These are phyloP conservation scores for Umbelopsis ramanniana DNA, from an alignment of 192 early-diverging fungal species.

Conservation along the genomic window DNA sequence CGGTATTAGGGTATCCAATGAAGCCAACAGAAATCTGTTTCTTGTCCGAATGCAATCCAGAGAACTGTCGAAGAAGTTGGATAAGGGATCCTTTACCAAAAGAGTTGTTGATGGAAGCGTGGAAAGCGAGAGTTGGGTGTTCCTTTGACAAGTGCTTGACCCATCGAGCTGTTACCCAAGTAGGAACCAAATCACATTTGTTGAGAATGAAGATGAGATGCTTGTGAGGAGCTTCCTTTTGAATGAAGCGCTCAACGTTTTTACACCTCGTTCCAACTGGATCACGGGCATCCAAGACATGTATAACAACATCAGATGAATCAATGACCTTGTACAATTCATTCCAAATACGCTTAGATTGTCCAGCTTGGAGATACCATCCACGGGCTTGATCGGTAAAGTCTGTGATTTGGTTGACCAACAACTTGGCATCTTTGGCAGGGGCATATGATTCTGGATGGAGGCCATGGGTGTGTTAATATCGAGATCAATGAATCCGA, in stretches of 20 bases:
- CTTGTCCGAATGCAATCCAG: constrained; percentile 92
- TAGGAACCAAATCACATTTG: constrained; percentile 98
- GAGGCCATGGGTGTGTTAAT: background rate
- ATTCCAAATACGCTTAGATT: constrained; percentile 97
- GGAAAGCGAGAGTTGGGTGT: constrained; percentile 97
- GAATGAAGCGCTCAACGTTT: constrained; percentile 89
- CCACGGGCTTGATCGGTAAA: constrained; percentile 78
- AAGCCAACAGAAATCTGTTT: constrained; percentile 99
- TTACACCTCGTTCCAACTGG: constrained; percentile 94
- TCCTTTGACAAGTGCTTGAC: constrained; percentile 88
- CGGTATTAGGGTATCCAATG: constrained; percentile 97
- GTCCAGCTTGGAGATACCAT: constrained; percentile 91
- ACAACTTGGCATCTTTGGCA: constrained; percentile 72
- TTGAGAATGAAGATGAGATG: constrained; percentile 96
- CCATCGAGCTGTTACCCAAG: constrained; percentile 98
- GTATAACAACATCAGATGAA: constrained; percentile 94
- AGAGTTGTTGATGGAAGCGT: constrained; percentile 97
- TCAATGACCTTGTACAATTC: constrained; percentile 99
- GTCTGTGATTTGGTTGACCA: constrained; percentile 76
- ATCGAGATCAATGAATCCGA: background rate
- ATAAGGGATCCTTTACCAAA: constrained; percentile 98
- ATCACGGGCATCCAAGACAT: constrained; percentile 98
- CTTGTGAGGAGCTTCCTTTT: constrained; percentile 94
- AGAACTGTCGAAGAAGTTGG: constrained; percentile 97
- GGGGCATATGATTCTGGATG: constrained; percentile 42